Evolutionary conservation across 2,329 filamentous ascomycete genomes (phyloP), one percentile per base, ranked within the genome.

Genomic region (Aspergillus sp.): DNA sequence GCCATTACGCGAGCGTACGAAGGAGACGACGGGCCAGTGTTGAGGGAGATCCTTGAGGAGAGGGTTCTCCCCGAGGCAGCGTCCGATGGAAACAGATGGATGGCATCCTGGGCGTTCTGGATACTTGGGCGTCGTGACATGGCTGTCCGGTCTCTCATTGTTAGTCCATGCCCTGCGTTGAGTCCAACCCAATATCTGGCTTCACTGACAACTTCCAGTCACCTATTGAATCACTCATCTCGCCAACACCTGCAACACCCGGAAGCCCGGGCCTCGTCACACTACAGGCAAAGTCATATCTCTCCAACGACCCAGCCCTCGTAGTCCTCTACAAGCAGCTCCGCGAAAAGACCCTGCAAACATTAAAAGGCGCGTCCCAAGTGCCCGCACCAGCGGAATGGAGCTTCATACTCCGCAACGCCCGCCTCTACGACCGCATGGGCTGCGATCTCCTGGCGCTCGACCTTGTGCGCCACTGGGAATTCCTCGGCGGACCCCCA

Each of bases 51-150:
- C 6, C 66, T 98, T 1, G 75, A 84, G 48, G 82, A 93, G 8
- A 82, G 81, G 39, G 75, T 96, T 2, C 67, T 96, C 0, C 74
- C 78, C 0, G 63, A 83, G 40, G 91, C 91, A 12, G 78, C 82
- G 0, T 72, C 78, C 25, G 79, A 89, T 42, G 86, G 86, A 2
- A 89, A 98, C 52, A 74, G 89, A 36, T 98, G 91, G 89, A 74
- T 94, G 37, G 84, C 88, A 8, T 91, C 83, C 0, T 98, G 91
- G 91, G 84, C 85, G 2, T 94, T 94, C 53, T 93, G 86, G 81
- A 84, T 94, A 71, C 69, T 96, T 4, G 78, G 78, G 24, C 74
- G 82, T 41, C 76, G 80, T 39, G 83, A 93, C 44, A 82, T 86
- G 68, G 83, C 89, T 4, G 86, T 95, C 5, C 76, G 84, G 32